Evolutionary conservation across 768 basidiomycete genomes (phyloP), one percentile per base, ranked within the genome.

Genomic region (Mycena belliarum): DNA sequence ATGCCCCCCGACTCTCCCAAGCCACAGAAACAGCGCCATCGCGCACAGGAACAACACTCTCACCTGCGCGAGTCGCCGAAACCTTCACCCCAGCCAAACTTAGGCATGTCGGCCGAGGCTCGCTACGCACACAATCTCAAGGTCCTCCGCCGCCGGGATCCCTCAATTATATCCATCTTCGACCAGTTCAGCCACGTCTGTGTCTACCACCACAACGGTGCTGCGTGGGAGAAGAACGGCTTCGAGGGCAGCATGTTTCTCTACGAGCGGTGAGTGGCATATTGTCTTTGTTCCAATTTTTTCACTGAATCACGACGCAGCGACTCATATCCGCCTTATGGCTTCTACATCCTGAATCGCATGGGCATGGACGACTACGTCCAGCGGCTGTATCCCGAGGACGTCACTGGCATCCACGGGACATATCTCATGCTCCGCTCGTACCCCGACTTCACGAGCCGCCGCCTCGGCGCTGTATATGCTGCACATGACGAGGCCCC

Each of bases 121-220:
- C 73, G 87, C 69, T 91, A 93, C 70, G 73, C 82, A 63, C 82
- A 84, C 71, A 93, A 93, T 75, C 83, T 93, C 74, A 90, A 85
- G 67, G 89, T 91, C 55, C 78, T 94, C 24, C 82, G 87, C 47
- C 82, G 88, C 60, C 81, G 89, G 66, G 91, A 94, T 67, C 84
- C 91, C 14, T 84, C 88, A 32, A 92, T 94, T 64, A 74, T 81
- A 52, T 84, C 86, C 29, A 91, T 93, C 65, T 85, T 92, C 64
- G 91, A 94, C 75, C 89, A 92, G 66, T 92, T 93, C 78, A 89
- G 87, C 65, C 89, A 93, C 75, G 90, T 91, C 53, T 91, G 90
- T 74, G 76, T 91, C 52, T 91, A 92, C 65, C 85, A 88, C 68
- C 81, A 86, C 68, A 85, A 89, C 63, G 88, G 77, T 8, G 73